Conservation (phyloP, 768 basidiomycete genomes). For the Lentinula guzmanii region DNA sequence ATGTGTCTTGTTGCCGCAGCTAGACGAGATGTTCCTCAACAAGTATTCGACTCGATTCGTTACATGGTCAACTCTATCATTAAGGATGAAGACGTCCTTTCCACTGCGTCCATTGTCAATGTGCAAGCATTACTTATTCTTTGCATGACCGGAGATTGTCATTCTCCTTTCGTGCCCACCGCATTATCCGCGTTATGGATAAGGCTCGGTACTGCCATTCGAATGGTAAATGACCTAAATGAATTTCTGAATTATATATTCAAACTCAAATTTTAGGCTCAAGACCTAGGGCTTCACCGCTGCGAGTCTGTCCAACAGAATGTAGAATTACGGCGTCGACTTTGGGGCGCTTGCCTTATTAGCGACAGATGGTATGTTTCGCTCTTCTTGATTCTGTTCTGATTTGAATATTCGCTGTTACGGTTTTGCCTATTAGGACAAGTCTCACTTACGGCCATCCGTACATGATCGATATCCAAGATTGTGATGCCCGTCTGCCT, state of each 20-base stretch:
- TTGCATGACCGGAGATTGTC: slow-evolving; percentile 84
- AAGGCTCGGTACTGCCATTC: slow-evolving; percentile 80
- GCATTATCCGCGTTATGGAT: slow-evolving; percentile 85
- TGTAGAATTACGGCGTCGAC: slow-evolving; percentile 79
- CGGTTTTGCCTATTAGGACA: slow-evolving; percentile 42
- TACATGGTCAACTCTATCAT: slow-evolving; percentile 82
- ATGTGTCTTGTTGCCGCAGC: slow-evolving; percentile 92
- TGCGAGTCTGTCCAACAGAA: slow-evolving; percentile 82
- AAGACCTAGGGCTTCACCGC: slow-evolving; percentile 92
- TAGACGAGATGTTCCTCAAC: slow-evolving; percentile 74
- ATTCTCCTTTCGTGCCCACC: slow-evolving; percentile 83
- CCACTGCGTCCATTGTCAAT: slow-evolving; percentile 79
- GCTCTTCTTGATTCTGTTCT: slow-evolving; percentile 5
- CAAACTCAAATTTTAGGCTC: slow-evolving; percentile 54
- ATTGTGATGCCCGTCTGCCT: slow-evolving; percentile 92
- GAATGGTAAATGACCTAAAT: slow-evolving; percentile 62
- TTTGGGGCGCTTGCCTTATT: slow-evolving; percentile 95
- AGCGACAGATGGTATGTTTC: slow-evolving; percentile 80
- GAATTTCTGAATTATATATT: background rate
- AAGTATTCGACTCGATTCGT: slow-evolving; percentile 86
- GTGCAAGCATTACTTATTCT: slow-evolving; percentile 84
- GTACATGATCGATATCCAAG: slow-evolving; percentile 92
- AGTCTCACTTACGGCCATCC: slow-evolving; percentile 90
- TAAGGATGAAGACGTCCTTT: slow-evolving; percentile 86
- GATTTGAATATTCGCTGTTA: slow-evolving; percentile 5